Conservation (phyloP, 225 moss, liverwort and hornwort genomes). For the Straminergon stramineum region DNA sequence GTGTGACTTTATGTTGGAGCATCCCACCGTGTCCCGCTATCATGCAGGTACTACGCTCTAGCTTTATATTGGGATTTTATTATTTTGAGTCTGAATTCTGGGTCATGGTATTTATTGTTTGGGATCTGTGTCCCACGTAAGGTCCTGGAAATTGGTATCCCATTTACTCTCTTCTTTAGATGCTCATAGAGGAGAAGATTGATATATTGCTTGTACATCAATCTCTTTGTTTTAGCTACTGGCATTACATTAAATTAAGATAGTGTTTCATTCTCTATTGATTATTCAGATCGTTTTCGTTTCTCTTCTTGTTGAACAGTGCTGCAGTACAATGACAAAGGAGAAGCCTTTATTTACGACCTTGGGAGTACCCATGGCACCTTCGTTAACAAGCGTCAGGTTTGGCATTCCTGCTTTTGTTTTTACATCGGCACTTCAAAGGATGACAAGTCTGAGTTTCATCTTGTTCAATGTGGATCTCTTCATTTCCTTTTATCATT, state of each 20-base stretch:
- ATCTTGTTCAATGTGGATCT: background rate
- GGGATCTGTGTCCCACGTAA: background rate
- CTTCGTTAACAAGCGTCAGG: constrained; percentile 86
- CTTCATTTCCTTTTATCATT: background rate
- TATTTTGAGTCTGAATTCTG: background rate
- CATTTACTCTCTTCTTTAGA: background rate
- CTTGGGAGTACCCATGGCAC: constrained; percentile 96
- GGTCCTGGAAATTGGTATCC: background rate
- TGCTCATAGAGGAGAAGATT: background rate
- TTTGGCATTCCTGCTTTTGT: constrained; percentile 1
- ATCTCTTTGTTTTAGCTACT: background rate
- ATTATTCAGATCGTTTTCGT: background rate
- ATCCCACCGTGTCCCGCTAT: constrained; percentile 88
- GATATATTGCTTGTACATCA: background rate
- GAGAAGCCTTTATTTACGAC: constrained; percentile 77
- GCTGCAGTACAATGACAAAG: constrained; percentile 75
- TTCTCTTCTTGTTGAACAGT: constrained; percentile 45
- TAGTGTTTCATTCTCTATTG: background rate
- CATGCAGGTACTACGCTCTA: constrained; percentile 71
- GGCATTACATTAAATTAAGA: background rate
- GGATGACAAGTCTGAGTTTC: background rate
- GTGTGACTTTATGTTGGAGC: constrained; percentile 86
- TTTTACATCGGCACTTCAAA: background rate
- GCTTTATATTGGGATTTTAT: background rate
- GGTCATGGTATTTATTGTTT: background rate